phyloP scores from a whole-genome alignment of 257 asterid genomes.

The Penstemon davidsonii region DNA sequence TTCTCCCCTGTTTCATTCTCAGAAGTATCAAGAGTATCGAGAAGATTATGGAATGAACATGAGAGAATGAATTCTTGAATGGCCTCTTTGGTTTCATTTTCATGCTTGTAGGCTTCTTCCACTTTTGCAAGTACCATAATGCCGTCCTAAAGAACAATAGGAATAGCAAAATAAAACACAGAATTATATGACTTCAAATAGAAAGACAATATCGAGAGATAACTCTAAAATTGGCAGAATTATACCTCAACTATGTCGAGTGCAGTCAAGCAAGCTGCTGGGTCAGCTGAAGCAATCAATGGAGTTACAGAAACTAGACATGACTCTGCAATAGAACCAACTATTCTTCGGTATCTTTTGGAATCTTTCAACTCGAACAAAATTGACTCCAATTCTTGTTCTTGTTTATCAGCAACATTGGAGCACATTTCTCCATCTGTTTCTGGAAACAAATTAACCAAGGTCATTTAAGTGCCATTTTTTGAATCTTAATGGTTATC shows the following conservation, averaged over 20 bases:
- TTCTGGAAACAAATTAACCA: conserved; percentile 30
- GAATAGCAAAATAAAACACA: conserved; percentile 5
- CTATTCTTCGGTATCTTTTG: conserved; percentile 67
- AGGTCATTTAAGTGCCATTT: background rate
- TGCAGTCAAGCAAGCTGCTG: conserved; percentile 70
- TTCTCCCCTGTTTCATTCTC: conserved; percentile 80
- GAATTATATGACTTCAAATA: background rate
- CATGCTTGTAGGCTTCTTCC: conserved; percentile 84
- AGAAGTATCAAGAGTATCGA: conserved; percentile 61
- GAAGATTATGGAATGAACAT: conserved; percentile 55
- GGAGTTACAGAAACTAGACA: conserved; percentile 83
- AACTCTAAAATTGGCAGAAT: background rate
- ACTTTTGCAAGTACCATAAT: conserved; percentile 65
- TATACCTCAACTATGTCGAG: conserved; percentile 73
- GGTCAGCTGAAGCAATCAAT: conserved; percentile 70
- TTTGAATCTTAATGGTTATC: conserved; percentile 6
- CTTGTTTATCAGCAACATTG: conserved; percentile 36
- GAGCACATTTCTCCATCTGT: conserved; percentile 31
- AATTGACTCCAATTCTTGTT: conserved; percentile 70
- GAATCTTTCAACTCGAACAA: conserved; percentile 69
- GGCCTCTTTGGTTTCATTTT: conserved; percentile 66
- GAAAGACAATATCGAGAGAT: background rate
- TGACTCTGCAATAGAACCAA: conserved; percentile 86
- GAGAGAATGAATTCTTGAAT: conserved; percentile 49
- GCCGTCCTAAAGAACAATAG: conserved; percentile 57